Conservation (phyloP, 1,139 yeast genomes). For the Yamadazyma taylorii region DNA sequence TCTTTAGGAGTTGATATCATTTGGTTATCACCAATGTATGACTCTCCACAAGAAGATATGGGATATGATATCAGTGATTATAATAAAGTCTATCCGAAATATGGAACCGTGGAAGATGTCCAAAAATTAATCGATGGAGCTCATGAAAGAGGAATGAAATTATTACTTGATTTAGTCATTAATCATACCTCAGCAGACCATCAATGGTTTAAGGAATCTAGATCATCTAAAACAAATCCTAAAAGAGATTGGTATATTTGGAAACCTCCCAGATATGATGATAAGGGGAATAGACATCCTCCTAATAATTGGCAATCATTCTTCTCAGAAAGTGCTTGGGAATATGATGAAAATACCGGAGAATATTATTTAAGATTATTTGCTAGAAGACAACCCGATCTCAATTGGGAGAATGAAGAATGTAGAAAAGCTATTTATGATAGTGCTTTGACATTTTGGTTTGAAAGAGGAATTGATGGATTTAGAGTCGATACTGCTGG, state of each 20-base stretch:
- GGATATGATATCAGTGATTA: constrained; percentile 62
- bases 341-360: constrained; percentile 49
- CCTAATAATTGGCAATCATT: constrained; percentile 58
- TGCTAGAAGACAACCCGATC: constrained; percentile 55
- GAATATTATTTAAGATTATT: constrained; percentile 56
- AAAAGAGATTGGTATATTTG: constrained; percentile 66
- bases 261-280: constrained; percentile 49
- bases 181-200: constrained; percentile 60
- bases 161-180: constrained; percentile 56
- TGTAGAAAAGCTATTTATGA: constrained; percentile 52
- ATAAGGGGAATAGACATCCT: constrained; percentile 48
- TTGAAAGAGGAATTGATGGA: constrained; percentile 56
- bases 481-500: constrained; percentile 59
- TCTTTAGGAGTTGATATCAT: constrained; percentile 52
- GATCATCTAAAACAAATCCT: constrained; percentile 49
- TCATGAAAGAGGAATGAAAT: constrained; percentile 50
- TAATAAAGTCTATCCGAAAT: constrained; percentile 48
- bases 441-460: constrained; percentile 53
- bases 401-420: constrained; percentile 59
- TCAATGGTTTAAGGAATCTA: constrained; percentile 57
- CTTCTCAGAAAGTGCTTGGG: constrained; percentile 59
- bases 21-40: constrained; percentile 61
- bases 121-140: constrained; percentile 46
- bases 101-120: constrained; percentile 56
- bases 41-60: constrained; percentile 63